Conservation (phyloP, 768 basidiomycete species). For the Lyophyllum shimeji region DNA sequence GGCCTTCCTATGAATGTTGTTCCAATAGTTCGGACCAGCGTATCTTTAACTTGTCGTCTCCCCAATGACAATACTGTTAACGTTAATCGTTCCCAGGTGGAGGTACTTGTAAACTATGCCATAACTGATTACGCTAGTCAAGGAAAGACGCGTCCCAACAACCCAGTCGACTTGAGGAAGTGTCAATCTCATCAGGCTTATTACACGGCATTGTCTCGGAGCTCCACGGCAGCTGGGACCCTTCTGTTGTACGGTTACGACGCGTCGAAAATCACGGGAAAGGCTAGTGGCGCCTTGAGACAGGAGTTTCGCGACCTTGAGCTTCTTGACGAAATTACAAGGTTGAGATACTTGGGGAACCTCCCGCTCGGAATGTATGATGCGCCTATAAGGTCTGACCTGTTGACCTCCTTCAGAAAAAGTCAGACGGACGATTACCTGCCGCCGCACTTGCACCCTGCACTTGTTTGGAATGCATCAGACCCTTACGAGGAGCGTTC, state of each 20-base stretch:
- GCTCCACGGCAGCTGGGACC: too few relatives aligned
- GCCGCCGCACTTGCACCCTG: neutral
- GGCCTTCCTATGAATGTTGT: neutral
- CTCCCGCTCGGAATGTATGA: neutral
- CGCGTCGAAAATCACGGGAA: constrained; percentile 11
- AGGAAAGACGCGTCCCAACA: too few relatives aligned
- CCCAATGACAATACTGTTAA: neutral
- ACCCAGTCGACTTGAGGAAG: too few relatives aligned
- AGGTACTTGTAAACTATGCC: too few relatives aligned
- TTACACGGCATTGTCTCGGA: too few relatives aligned
- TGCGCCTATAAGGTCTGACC: neutral
- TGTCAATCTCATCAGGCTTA: too few relatives aligned
- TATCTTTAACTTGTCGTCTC: neutral
- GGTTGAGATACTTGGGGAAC: neutral
- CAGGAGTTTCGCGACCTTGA: too few relatives aligned
- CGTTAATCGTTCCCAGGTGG: neutral
- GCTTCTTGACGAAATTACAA: constrained; percentile 15
- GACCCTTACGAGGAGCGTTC: neutral
- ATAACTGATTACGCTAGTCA: too few relatives aligned
- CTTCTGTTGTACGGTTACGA: neutral
- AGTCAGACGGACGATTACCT: too few relatives aligned
- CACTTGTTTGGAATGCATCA: neutral
- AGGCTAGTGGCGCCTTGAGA: constrained; percentile 9
- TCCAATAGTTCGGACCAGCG: neutral
- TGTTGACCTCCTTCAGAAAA: neutral